Percentiles rank a stretch among this genome's conserved stretches.
These are phyloP conservation scores for Colletotrichum sp. DNA, from an alignment of 2,329 filamentous ascomycete species.

Conservation along the genomic window DNA sequence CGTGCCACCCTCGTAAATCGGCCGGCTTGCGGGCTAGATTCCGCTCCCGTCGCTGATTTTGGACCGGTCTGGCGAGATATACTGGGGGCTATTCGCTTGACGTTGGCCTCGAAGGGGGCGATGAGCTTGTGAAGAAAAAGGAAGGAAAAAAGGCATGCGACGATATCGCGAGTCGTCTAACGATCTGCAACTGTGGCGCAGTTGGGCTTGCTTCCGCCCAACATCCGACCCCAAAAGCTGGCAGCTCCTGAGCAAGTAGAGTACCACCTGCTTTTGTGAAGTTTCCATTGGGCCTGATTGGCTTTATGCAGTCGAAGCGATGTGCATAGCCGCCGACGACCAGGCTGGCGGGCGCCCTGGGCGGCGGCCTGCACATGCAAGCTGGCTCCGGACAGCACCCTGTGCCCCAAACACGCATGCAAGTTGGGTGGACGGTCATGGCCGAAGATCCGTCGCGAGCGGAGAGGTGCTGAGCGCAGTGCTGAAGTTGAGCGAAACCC, in stretches of 20 bases:
- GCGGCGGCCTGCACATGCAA: not conserved
- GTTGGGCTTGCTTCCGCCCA: not conserved
- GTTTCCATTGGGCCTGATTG: not conserved
- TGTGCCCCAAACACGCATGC: not conserved
- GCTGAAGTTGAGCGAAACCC: not conserved
- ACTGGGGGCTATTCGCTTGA: not conserved
- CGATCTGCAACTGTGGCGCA: not conserved
- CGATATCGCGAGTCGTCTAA: not conserved
- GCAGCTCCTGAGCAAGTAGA: not conserved
- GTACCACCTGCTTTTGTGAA: not conserved
- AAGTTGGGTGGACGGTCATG: not conserved
- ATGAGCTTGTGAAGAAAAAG: not conserved
- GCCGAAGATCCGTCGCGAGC: constrained; percentile 4
- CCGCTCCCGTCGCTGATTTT: constrained; percentile 6
- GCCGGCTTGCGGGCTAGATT: not conserved
- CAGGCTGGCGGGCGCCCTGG: constrained; percentile 7
- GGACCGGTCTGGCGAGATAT: not conserved
- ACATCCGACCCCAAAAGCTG: not conserved
- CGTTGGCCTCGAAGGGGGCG: not conserved
- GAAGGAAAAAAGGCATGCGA: not conserved
- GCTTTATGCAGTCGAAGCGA: constrained; percentile 20
- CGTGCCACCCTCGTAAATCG: constrained; percentile 16
- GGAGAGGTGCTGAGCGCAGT: not conserved
- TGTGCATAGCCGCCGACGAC: constrained; percentile 21
- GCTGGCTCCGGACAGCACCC: not conserved